These are phyloP conservation scores for Reutealis trisperma DNA, from an alignment of 345 rosid species.

Conservation along the genomic window DNA sequence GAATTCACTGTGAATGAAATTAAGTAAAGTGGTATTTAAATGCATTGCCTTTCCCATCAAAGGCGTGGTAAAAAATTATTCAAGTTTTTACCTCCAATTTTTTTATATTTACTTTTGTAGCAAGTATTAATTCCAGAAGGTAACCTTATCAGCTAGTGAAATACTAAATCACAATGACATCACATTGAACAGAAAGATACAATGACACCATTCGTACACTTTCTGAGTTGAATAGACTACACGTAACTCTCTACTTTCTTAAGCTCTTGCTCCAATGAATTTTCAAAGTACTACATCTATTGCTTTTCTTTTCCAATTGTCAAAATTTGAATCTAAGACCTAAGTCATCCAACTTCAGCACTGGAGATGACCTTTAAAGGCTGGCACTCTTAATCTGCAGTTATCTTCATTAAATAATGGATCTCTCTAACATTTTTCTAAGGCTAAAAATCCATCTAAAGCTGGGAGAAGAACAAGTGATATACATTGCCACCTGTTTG, in stretches of 20 bases:
- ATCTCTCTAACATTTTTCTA: not conserved
- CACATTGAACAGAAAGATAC: not conserved
- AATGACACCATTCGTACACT: not conserved
- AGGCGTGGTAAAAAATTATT: not conserved
- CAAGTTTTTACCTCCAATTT: not conserved
- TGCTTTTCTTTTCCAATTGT: no score
- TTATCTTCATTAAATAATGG: not conserved
- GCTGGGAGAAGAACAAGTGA: not conserved
- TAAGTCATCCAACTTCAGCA: not conserved
- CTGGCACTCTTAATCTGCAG: not conserved
- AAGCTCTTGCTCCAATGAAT: not conserved
- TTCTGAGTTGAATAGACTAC: not conserved
- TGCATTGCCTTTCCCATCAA: not conserved
- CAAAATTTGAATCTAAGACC: not conserved
- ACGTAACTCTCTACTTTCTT: not conserved
- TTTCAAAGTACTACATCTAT: no score
- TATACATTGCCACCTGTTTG: not conserved
- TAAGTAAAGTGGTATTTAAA: not conserved
- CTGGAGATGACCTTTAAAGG: not conserved
- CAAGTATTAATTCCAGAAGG: no score
- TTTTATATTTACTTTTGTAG: not conserved
- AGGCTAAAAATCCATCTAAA: not conserved
- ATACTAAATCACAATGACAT: not conserved
- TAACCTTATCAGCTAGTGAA: not conserved
- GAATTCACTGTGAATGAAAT: constrained; percentile 1